Base-by-base conservation (phyloP, 768 basidiomycete genomes). In the Dacryopinax spathularia region DNA sequence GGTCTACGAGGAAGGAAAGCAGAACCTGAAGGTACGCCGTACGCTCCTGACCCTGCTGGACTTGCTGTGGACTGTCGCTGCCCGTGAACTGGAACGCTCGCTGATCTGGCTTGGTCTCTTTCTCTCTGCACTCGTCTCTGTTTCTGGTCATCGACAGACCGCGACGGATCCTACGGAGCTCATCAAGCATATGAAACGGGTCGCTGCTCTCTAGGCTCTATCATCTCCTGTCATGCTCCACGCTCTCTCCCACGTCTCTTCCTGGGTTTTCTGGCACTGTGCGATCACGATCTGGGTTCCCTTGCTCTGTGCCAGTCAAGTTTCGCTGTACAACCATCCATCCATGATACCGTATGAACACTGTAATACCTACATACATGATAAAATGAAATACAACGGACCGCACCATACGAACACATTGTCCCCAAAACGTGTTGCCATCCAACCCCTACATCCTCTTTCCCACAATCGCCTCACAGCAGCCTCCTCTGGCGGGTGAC, bases 401-500 rank as follows among this genome's bases (percentile, higher is more conserved):
- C n/a, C n/a, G n/a, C n/a, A n/a, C n/a, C n/a, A n/a, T n/a, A n/a
- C n/a, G n/a, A n/a, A n/a, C n/a, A n/a, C n/a, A n/a, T n/a, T n/a
- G n/a, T n/a, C n/a, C n/a, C n/a, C n/a, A n/a, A n/a, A n/a, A n/a
- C n/a, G n/a, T n/a, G n/a, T 41, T 6, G 18, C 35, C 35, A 18
- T 36, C 35, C 35, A 36, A 18, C 35, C 35, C 22, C 13, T 15
- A 44, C n/a, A n/a, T n/a, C n/a, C n/a, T 56, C 48, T 20, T 31
- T 56, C 48, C 13, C 13, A n/a, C n/a, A n/a, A n/a, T n/a, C n/a
- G n/a, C n/a, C n/a, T n/a, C 25, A 56, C 48, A 22, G 31, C 5
- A 29, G 25, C 48, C 18, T 56, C 37, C 70, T 62, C 61, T 65
- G 66, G 15, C 67, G 36, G 15, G 67, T 68, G 12, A 71, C 33